Base-by-base conservation (phyloP, 31 red algal genomes). In the Porphyra umbilicalis region DNA sequence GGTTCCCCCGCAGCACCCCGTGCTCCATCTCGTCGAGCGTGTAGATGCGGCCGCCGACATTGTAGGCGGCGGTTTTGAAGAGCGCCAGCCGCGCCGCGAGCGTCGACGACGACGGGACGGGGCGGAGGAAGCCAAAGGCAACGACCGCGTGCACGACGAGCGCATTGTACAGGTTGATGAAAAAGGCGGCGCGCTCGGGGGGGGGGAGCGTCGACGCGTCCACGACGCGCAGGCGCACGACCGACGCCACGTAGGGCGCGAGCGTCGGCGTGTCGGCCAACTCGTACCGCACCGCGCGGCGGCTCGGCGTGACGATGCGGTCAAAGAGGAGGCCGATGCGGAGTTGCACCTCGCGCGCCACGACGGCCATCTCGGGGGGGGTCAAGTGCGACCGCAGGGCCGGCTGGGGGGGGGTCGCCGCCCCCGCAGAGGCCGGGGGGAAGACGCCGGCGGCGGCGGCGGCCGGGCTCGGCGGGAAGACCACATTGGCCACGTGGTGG, bases 111-210 rank as follows among this genome's bases (percentile, higher is more conserved):
- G 32, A 13, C 80, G 36, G n/a, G 33, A 46, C 33, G 57, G 57
- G 57, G 67, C 78, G 82, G 20, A 90, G 85, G 39, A 82, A 88
- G 35, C 82, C 85, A 81, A 90, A 83, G 71, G 88, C 85, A 25
- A 88, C 88, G 0, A 97, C 82, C 40, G 89, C 91, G 76, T 97
- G 94, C 46, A 97, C 93, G 78, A 93, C 88, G 0, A 97, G 88
- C 79, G 84, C 90, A 79, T 97, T 97, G 79, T 97, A 97, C 15
- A 93, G 79, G 75, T 97, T 97, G 76, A 97, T 82, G 75, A 97
- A 97, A 71, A 97, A 97, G 35, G 94, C 94, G 46, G 90, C 90
- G 8, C 94, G 81, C 37, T 92, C 80, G 31, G n/a, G 13, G 18
- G 83, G 42, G 32, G 30, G 38, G 30, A 97, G 84, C 81, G 86